Evolutionary conservation across 805 yeast genomes (phyloP), one percentile per base, ranked within the genome.

Genomic region (Spathaspora arborariae): DNA sequence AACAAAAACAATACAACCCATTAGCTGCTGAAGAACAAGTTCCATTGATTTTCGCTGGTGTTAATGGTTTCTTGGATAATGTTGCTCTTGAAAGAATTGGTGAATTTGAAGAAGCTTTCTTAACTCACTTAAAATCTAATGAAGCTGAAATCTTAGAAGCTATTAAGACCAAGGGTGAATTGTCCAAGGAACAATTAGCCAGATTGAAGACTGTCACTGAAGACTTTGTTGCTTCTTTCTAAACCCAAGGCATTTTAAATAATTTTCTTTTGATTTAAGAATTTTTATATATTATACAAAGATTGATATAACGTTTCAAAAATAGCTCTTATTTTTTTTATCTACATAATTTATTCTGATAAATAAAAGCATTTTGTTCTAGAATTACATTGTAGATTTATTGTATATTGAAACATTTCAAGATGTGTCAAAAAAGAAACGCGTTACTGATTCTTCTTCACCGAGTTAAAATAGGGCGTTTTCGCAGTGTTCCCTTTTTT

Each of bases 21-120:
- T 79, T 92, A 70, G 85, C 96, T 71, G 96, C 98, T 67, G 97
- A 94, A 79, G 97, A 92, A 79, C 97, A 90, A 81, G 99, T 95
- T 56, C 99, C 99, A 71, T 79, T 90, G 71, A 90, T 94, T 72
- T 94, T 74, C 83, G 99, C 98, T 58, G 99, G 99, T 92, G 99
- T 95, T 68, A 91, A 92, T 85, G 99, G 99, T 84, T 90, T 68
- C 91, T 85, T 94, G 70, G 99, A 94, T 74, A 67, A 75, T 61
- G 68, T 94, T 63, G 87, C 94, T 60, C 76, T 92, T 60, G 82
- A 84, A 70, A 86, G 88, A 76, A 82, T 94, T 65, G 89, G 78
- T 72, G 88, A 86, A 72, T 94, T 88, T 70, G 99, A 94, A 85
- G 76, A 82, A 64, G 84, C 89, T 65, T 94, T 91, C 91, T 78